phyloP scores from a whole-genome alignment of 139 green algal genomes.

The Auxenochlorella pyrenoidosa region DNA sequence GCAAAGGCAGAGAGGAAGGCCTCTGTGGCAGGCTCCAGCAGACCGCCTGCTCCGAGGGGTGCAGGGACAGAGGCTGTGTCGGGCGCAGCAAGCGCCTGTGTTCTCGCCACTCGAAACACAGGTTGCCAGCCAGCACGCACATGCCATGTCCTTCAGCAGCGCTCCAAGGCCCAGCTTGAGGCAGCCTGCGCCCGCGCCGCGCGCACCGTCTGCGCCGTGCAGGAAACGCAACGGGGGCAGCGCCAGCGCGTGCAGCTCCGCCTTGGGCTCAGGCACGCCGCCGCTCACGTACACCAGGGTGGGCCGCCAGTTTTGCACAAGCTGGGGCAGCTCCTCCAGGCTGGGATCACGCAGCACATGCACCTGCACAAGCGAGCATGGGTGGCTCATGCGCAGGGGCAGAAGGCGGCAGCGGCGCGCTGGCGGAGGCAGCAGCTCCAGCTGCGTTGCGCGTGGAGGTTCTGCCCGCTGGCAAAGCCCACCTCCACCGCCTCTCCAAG shows the following conservation, averaged over 20 bases:
- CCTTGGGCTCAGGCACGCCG: conserved; percentile 8
- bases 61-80: neutral
- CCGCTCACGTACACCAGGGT: conserved; percentile 70
- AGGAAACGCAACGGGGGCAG: conserved; percentile 39
- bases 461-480: neutral
- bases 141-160: no score
- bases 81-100: neutral
- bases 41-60: neutral
- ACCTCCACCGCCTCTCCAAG: conserved; percentile 32
- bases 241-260: conserved; percentile 41
- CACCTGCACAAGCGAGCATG: neutral
- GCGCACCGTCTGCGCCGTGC: neutral
- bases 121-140: neutral
- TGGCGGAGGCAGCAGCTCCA: neutral
- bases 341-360: neutral
- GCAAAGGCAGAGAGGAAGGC: neutral
- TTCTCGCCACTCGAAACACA: neutral
- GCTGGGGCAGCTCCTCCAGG: neutral
- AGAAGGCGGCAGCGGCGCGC: neutral
- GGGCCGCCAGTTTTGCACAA: conserved; percentile 33
- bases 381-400: neutral
- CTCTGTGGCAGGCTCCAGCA: neutral
- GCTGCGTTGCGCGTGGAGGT: neutral
- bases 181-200: neutral
- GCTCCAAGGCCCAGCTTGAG: no score